Conservation (phyloP, 306 rosid genomes). For the Prosopis cineraria region DNA sequence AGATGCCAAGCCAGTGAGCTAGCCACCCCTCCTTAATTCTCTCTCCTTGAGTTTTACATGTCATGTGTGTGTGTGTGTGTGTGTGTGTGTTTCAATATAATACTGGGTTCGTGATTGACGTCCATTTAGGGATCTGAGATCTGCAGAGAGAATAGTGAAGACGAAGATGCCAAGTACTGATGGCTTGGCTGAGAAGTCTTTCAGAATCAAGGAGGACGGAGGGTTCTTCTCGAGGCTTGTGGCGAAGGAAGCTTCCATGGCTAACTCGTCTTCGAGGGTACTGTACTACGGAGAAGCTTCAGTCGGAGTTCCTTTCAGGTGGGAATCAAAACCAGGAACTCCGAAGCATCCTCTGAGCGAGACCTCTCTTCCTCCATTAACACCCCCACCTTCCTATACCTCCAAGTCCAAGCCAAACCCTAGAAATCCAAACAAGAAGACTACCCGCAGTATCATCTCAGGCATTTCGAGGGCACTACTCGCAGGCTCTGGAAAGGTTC, state of each 20-base stretch:
- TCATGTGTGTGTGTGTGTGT: not conserved
- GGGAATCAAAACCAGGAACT: constrained; percentile 54
- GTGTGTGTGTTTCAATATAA: not conserved
- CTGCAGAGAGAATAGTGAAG: not conserved
- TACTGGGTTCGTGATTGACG: not conserved
- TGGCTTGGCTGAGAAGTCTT: constrained; percentile 35
- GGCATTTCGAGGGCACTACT: constrained; percentile 30
- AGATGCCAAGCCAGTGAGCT: too few species aligned
- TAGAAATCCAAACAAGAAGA: constrained; percentile 26
- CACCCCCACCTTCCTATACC: constrained; percentile 54
- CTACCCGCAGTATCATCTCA: constrained; percentile 14
- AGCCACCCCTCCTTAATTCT: not conserved
- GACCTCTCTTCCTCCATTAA: constrained; percentile 44
- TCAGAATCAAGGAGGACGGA: constrained; percentile 46
- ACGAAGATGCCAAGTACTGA: constrained; percentile 35
- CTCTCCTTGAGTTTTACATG: not conserved
- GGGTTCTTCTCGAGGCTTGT: constrained; percentile 43
- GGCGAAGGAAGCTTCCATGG: constrained; percentile 39
- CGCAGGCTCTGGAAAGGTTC: constrained; percentile 30
- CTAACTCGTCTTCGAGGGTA: constrained; percentile 47
- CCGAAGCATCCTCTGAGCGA: constrained; percentile 48
- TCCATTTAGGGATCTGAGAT: constrained; percentile 14
- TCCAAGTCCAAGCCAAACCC: constrained; percentile 27
- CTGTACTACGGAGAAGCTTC: constrained; percentile 46
- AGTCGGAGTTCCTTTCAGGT: constrained; percentile 50